Base-by-base conservation (phyloP, 2,329 filamentous ascomycete genomes). In the Beauveria asiatica region DNA sequence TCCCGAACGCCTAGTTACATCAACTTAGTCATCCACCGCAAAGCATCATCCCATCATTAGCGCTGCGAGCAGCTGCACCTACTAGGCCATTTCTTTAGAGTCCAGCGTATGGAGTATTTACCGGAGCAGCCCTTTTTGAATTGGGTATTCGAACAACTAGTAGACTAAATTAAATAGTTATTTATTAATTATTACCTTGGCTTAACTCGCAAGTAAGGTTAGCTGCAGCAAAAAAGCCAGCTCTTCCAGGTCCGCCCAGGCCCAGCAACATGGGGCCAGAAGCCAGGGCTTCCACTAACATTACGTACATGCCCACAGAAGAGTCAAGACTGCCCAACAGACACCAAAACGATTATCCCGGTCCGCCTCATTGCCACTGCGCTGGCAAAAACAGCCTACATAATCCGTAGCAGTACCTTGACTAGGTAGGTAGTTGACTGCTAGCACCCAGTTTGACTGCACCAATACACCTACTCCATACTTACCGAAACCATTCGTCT, bases 301-400 rank as follows among this genome's bases (percentile, higher is more conserved):
- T n/a, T n/a, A 30, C 16, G 21, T 23, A 30, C 45, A 9, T 41
- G 19, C n/a, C 42, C 21, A 19, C 54, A 39, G 39, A 23, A 49
- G n/a, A n/a, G n/a, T n/a, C n/a, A n/a, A n/a, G 23, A 17, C 42
- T 21, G 41, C 30, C 39, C 23, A 11, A 33, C 30, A 52, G 30
- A 39, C n/a, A 52, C 30, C 45, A 33, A 30, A 50, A 45, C 51
- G 52, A 45, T 25, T 16, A 59, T 59, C 48, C 56, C 48, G 10
- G 56, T 48, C 56, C 52, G 39, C 56, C 48, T 59, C 56, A 59
- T 49, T 57, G n/a, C 48, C 56, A 59, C 42, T 57, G n/a, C 48
- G 8, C 48, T 33, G 39, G 10, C 56, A 52, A 33, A 33, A 33
- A 33, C 30, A 33, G 30, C 30, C 30, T 33, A 11, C n/a, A 10